Conservation (phyloP, 2,329 filamentous ascomycete species). For the Dryadomyces quercivorus region DNA sequence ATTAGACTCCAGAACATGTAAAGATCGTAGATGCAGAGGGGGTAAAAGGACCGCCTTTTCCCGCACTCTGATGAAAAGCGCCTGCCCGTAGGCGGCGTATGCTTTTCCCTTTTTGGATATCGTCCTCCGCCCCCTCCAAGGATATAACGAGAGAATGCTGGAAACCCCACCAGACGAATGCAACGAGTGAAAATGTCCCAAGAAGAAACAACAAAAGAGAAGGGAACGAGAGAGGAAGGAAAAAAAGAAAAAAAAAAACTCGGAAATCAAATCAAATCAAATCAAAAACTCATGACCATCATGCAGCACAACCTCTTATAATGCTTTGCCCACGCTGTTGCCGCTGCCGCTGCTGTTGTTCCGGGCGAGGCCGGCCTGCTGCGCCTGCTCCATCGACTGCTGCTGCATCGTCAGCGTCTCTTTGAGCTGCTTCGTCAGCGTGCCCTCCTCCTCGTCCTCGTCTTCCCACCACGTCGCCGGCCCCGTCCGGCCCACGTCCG, state of each 20-base stretch:
- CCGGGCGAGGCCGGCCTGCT: slow-evolving; percentile 1
- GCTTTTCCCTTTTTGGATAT: neutral
- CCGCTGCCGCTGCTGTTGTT: slow-evolving; percentile 10
- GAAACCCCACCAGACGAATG: neutral
- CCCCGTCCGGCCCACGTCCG: slow-evolving; percentile 29
- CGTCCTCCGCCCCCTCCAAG: neutral
- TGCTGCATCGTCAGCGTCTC: neutral
- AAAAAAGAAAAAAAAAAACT: slow-evolving; percentile 1
- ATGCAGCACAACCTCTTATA: slow-evolving; percentile 7
- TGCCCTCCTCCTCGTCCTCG: slow-evolving; percentile 8
- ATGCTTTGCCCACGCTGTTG: slow-evolving; percentile 10
- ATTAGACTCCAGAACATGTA: neutral
- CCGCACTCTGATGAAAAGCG: neutral
- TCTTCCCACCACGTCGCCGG: slow-evolving; percentile 20
- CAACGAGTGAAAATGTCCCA: neutral
- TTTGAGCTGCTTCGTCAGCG: slow-evolving; percentile 3
- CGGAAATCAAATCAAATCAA: no score
- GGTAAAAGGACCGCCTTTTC: no score
- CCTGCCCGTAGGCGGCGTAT: neutral
- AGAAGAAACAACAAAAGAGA: neutral
- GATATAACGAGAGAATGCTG: neutral
- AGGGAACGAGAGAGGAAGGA: neutral
- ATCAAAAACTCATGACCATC: neutral
- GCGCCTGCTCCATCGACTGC: neutral
- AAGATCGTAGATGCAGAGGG: neutral